A percentile compares a stretch with the other conserved stretches of the same genome.
Conservation (phyloP, 768 basidiomycete species). For the Gymnopilus junonius region DNA sequence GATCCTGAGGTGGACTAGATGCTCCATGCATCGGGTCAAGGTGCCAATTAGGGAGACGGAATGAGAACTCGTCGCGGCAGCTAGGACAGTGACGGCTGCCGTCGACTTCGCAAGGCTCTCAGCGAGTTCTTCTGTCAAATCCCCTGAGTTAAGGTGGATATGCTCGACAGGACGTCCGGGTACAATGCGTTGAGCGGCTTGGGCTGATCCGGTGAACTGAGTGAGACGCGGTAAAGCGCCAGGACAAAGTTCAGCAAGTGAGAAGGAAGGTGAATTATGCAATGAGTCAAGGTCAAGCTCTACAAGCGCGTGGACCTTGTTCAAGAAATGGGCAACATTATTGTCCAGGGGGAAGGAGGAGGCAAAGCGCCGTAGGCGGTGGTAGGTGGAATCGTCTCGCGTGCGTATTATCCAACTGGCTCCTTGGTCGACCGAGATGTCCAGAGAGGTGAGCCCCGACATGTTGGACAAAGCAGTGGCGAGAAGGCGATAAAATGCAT, state of each 20-base stretch:
- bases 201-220: slow-evolving; percentile 65
- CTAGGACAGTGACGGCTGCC: slow-evolving; percentile 56
- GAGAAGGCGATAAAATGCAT: slow-evolving; percentile 52
- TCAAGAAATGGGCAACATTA: slow-evolving; percentile 62
- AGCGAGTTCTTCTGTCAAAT: slow-evolving; percentile 61
- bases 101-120: slow-evolving; percentile 53
- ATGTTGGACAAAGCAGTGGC: slow-evolving; percentile 60
- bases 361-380: slow-evolving; percentile 56
- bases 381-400: slow-evolving; percentile 36
- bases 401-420: slow-evolving; percentile 59
- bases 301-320: slow-evolving; percentile 53
- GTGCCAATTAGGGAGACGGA: slow-evolving; percentile 61
- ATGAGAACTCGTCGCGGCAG: slow-evolving; percentile 59
- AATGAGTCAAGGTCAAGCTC: slow-evolving; percentile 60
- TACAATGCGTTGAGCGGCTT: slow-evolving; percentile 57
- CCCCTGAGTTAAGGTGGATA: slow-evolving; percentile 65
- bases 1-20: slow-evolving; percentile 68
- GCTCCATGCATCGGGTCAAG: slow-evolving; percentile 59
- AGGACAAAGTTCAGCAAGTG: slow-evolving; percentile 36
- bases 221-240: slow-evolving; percentile 46
- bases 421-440: slow-evolving; percentile 54
- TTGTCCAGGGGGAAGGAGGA: slow-evolving; percentile 66
- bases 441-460: slow-evolving; percentile 61
- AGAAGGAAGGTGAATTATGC: slow-evolving; percentile 27
- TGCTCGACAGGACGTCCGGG: slow-evolving; percentile 69